Base-by-base conservation (phyloP, 139 green algal genomes). In the Asterochloris erici region DNA sequence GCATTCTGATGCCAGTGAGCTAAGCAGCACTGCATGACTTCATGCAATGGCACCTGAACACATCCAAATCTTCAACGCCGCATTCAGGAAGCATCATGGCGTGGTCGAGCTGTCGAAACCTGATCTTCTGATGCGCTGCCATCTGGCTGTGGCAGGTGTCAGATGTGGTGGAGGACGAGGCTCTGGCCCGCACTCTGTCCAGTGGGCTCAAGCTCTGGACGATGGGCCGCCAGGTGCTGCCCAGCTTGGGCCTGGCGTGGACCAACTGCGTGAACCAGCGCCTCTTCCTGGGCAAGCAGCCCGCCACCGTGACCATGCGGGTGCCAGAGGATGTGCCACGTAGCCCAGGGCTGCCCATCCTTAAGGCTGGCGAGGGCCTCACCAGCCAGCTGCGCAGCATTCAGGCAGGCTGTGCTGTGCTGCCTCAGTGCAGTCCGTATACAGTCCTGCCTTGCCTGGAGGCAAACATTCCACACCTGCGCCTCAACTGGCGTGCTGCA, bases 231-330 rank as follows among this genome's bases (percentile, higher is more conserved):
- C 78, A 85, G 6, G 87, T 96, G 68, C 63, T 92, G 63, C 93
- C 93, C 11, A 89, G 93, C 0, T 84, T 96, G 54, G 93, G 93
- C 14, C 84, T 97, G 71, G 88, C 90, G 9, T 96, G 93, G 93
- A 82, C 92, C 16, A 93, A 93, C 88, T 96, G 93, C 85, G 84
- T 96, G 28, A 93, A 89, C 77, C 85, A 71, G 60, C 87, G 93
- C 54, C 47, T 96, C 4, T 94, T 96, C 78, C 84, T 91, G 14
- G 86, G 88, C 0, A 84, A 88, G 38, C 66, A 23, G 26, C 38
- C 38, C 38, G 38, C 38, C 38, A 54, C 38, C 6, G 38, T 54
- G 38, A 54, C 38, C 38, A 54, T 54, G 38, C 38, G 38, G 38
- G 38, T 54, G 38, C 38, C 38, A 15, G 16, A 60, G 47, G 64